Evolutionary conservation across 2,329 filamentous ascomycete genomes (phyloP), one percentile per base, ranked within the genome.

Genomic region (Fusarium ramigenum): DNA sequence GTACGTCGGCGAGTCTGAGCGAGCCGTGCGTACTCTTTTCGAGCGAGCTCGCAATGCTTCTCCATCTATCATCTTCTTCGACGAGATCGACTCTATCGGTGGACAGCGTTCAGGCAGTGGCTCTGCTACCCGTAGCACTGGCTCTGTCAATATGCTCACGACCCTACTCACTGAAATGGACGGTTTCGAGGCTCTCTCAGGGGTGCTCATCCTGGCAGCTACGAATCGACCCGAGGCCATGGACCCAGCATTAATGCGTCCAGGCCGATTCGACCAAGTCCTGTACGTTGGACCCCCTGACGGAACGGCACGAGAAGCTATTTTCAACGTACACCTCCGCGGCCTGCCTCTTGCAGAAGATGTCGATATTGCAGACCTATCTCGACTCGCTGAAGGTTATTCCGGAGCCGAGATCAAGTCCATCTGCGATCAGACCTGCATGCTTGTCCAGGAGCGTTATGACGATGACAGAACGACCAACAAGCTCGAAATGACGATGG

Each of bases 1-100:
- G 93, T 98, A 98, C 82, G 95, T 98, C 23, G 96, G 96, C 69
- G 96, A 98, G 81, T 96, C 95, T 4, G 96, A 98, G 83, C 90
- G 94, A 16, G 92, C 93, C 12, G 89, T 98, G 46, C 91, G 96
- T 42, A 93, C 94, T 62, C 90, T 98, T 2, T 98, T 98, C 80
- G 89, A 92, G 60, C 93, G 95, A 76, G 96, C 96, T 3, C 88
- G 93, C 46, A 91, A 92, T n/a, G 95, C 95, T 14, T 91, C 92
- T 58, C 96, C 96, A 1, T 95, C 93, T 80, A 96, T 98, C 82
- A 95, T 98, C 77, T 98, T 98, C 86, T 97, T 98, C 75, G 95
- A 98, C 80, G 95, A 98, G 81, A 96, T 98, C 76, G 95, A 98
- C 83, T 91, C 93, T 9, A 96, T 98, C 71, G 93, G 82, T 78